phyloP scores from a whole-genome alignment of 176 grass and related monocot genomes.

The Neostapfia colusana region DNA sequence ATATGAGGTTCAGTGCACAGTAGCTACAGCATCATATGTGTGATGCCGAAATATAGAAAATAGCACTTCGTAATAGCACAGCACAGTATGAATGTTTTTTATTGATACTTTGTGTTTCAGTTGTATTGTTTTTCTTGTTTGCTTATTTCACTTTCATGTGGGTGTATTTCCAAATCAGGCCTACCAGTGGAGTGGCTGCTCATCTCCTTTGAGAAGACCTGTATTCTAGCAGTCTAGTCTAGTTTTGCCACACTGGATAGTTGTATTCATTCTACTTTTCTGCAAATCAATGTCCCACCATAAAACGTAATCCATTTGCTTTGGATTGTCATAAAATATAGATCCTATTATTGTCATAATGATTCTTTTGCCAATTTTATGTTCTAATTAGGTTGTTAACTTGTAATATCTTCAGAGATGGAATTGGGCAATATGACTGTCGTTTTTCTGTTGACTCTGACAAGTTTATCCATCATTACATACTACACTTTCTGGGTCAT shows the following conservation, averaged over 20 bases:
- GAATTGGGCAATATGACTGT: conserved; percentile 72
- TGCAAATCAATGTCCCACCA: neutral
- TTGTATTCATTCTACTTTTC: neutral
- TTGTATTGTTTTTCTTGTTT: neutral
- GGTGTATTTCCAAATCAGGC: neutral
- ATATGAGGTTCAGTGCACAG: neutral
- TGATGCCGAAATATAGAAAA: too few relatives aligned
- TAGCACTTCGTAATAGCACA: neutral
- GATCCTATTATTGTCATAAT: neutral
- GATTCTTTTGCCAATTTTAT: conserved; percentile 2
- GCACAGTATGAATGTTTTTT: neutral
- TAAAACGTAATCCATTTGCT: neutral
- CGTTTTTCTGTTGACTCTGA: conserved; percentile 66
- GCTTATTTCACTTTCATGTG: neutral
- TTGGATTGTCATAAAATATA: too few relatives aligned
- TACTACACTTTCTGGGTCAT: conserved; percentile 89
- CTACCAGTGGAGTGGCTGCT: neutral
- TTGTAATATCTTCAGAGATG: conserved; percentile 38
- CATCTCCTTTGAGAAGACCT: neutral
- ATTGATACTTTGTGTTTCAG: neutral
- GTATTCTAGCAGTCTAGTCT: too few relatives aligned
- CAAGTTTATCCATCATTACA: conserved; percentile 84
- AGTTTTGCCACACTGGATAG: too few relatives aligned
- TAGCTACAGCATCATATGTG: too few relatives aligned
- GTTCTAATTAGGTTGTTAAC: too few relatives aligned